Evolutionary conservation across 768 basidiomycete species (phyloP), one percentile per base, ranked within the genome.

Genomic region (Trametes meyenii): DNA sequence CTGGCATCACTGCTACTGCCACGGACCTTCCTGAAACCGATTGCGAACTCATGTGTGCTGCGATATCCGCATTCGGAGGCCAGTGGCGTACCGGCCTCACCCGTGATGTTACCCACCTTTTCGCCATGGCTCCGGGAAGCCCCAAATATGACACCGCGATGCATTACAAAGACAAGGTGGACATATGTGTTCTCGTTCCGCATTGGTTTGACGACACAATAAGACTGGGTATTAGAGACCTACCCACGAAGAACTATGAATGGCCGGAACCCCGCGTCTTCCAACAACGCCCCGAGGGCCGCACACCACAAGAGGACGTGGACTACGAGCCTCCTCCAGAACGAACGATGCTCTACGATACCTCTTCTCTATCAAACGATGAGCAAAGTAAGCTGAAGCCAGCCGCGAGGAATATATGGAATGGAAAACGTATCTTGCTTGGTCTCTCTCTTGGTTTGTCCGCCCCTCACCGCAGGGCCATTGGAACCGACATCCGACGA

Each of bases 121-220:
- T 96, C 66, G 85, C 85, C 33, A 73, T 88, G 36, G 74, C 77
- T 54, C 51, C 70, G 0, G 77, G 77, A 2, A 84, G 84, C 5
- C 65, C 61, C 54, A 73, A 81, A 70, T 82, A 80, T 67, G 70
- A 76, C 35, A 79, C 76, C 2, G 80, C 81, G 33, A 75, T 88
- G 64, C 84, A 88, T 64, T 86, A 82, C 72, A 81, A 84, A 52
- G 72, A 81, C 3, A 75, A 81, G 50, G 86, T 85, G 0, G 74
- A 78, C 10, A 82, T 95, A 67, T 84, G 81, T 51, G 77, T 94
- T 11, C 69, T 97, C n/a, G 80, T 94, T 0, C 95, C 94, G 0
- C 92, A 95, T 64, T 97, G 95, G 94, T 95, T 95, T 61, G 91
- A 95, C 66, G 92, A 94, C 65, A 81, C 81, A 2, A 80, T 90